Evolutionary conservation across 495 filamentous ascomycete genomes (phyloP).

Genomic region (Cercophora sp.): DNA sequence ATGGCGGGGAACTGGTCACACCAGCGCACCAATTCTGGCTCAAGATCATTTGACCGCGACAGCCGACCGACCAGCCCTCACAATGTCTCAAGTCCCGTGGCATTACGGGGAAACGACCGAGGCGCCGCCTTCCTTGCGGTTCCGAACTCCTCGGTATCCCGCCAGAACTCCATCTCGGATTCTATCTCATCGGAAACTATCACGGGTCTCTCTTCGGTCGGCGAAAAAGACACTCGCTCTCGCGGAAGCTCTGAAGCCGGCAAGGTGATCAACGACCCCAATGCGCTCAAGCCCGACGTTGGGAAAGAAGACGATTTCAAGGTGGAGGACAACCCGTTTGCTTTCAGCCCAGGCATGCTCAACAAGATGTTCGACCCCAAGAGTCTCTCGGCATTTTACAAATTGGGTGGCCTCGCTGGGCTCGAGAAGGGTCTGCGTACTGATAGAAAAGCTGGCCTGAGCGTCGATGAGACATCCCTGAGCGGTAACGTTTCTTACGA

Average conservation of each 20-base stretch:
- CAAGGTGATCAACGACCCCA: slow-evolving; percentile 45
- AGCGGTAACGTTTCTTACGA: slow-evolving; percentile 57
- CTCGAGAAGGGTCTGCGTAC: slow-evolving; percentile 66
- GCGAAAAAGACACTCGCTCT: slow-evolving; percentile 34
- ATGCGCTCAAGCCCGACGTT: slow-evolving; percentile 63
- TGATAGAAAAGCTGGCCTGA: slow-evolving; percentile 60
- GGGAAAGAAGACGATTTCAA: slow-evolving; percentile 61
- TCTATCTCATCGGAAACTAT: slow-evolving; percentile 46
- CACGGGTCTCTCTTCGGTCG: slow-evolving; percentile 31
- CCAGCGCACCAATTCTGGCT: slow-evolving; percentile 28
- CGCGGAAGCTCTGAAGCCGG: slow-evolving; percentile 37
- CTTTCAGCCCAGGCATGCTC: slow-evolving; percentile 65
- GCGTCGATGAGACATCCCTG: slow-evolving; percentile 59
- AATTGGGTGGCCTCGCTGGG: slow-evolving; percentile 63
- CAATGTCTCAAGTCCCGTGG: slow-evolving; percentile 73
- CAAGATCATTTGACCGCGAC: slow-evolving; percentile 70
- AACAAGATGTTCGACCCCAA: slow-evolving; percentile 76
- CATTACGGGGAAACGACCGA: slow-evolving; percentile 41
- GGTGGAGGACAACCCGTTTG: slow-evolving; percentile 65
- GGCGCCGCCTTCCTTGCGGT: slow-evolving; percentile 46
- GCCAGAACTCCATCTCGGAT: slow-evolving; percentile 53
- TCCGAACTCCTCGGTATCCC: slow-evolving; percentile 43
- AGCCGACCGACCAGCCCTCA: slow-evolving; percentile 85
- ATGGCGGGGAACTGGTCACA: slow-evolving; percentile 42
- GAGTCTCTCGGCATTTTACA: slow-evolving; percentile 64